Evolutionary conservation across 768 basidiomycete species (phyloP).

Genomic region (Boletus tylopilopsis): DNA sequence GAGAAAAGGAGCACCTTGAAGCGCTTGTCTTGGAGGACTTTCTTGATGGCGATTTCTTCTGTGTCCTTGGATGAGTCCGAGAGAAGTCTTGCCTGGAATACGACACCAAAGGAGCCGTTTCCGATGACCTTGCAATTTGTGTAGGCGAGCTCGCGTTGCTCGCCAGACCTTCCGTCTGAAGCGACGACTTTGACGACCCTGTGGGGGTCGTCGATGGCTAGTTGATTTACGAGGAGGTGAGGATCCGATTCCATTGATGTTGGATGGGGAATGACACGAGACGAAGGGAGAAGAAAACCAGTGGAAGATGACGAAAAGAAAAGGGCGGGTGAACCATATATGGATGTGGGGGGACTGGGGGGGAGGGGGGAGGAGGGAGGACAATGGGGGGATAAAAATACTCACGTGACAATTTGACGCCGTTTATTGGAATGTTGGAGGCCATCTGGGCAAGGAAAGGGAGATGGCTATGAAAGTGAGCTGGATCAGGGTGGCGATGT

Average conservation of each 20-base stretch:
- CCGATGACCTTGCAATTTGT: conserved; percentile 98
- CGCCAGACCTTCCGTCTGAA: conserved; percentile 90
- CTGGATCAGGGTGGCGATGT: conserved; percentile 13
- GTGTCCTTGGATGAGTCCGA: conserved; percentile 53
- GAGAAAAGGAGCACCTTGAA: conserved; percentile 78
- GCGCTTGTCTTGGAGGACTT: conserved; percentile 98
- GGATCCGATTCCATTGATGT: conserved; percentile 26
- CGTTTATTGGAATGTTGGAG: conserved; percentile 80
- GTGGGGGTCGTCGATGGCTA: conserved; percentile 93
- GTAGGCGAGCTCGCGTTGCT: conserved; percentile 85
- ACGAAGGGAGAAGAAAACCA: conserved; percentile 38
- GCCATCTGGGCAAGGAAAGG: conserved; percentile 46
- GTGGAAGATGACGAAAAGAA: conserved; percentile 22
- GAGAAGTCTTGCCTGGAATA: conserved; percentile 91
- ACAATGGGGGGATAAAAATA: conserved; percentile 26
- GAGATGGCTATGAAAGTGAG: not conserved
- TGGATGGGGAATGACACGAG: conserved; percentile 14
- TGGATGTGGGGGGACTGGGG: conserved; percentile 20
- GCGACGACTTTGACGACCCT: conserved; percentile 95
- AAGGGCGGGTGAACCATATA: conserved; percentile 28
- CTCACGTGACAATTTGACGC: conserved; percentile 83
- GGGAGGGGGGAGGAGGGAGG: conserved; percentile 12
- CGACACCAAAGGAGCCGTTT: conserved; percentile 98
- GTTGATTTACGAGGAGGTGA: conserved; percentile 23
- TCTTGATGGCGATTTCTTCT: conserved; percentile 99